Conservation (phyloP, 1,284 basidiomycete species). For the Rhodotorula sp. region DNA sequence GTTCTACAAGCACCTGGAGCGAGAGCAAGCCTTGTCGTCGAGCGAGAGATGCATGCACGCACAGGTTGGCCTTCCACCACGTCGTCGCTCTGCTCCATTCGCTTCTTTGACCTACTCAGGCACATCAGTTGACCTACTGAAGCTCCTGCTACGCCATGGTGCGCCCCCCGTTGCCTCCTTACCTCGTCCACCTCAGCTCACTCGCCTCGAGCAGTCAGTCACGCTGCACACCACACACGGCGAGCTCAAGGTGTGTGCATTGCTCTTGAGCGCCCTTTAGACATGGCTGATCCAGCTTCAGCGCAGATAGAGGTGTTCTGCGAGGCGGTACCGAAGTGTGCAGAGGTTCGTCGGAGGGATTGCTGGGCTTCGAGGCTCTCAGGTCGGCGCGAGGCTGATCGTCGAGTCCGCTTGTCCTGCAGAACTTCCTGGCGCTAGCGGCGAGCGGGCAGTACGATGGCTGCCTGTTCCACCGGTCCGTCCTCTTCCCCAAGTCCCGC, state of each 20-base stretch:
- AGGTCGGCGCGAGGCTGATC: not conserved
- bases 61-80: too few relatives aligned
- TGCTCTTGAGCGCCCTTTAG: not conserved
- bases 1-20: too few relatives aligned
- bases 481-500: conserved; percentile 11
- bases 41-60: too few relatives aligned
- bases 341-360: conserved; percentile 62
- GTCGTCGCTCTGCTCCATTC: too few relatives aligned
- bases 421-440: conserved; percentile 94
- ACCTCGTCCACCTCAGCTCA: not conserved
- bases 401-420: too few relatives aligned
- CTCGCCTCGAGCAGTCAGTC: conserved; percentile 66
- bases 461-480: conserved; percentile 74
- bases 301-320: conserved; percentile 91
- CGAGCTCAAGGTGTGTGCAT: conserved; percentile 76
- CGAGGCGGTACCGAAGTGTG: conserved; percentile 88
- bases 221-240: conserved; percentile 91
- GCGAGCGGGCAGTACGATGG: conserved; percentile 84
- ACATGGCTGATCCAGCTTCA: conserved; percentile 6
- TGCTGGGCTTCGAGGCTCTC: not conserved
- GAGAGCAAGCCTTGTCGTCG: too few relatives aligned
- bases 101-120: too few relatives aligned
- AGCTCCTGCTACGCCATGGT: not conserved
- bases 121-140: not conserved
- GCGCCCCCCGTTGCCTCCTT: not conserved